Conservation (phyloP, 208 protist genomes). For the Leishmania major region DNA sequence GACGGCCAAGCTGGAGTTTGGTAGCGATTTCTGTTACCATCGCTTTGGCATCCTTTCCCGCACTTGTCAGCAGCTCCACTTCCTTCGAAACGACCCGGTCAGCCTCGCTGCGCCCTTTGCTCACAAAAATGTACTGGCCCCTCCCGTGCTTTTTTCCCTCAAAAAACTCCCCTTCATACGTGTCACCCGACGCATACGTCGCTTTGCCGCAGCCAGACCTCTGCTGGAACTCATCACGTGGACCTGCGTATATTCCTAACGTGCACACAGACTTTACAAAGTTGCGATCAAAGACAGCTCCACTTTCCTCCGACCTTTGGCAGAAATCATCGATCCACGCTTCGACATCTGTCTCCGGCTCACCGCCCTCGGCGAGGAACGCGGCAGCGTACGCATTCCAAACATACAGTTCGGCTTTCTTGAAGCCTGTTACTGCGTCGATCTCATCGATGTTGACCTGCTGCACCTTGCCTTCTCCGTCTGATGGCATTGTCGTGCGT, state of each 20-base stretch:
- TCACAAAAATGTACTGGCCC: conserved; percentile 79
- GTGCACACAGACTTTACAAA: conserved; percentile 80
- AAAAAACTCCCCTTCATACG: conserved; percentile 91
- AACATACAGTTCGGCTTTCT: conserved; percentile 73
- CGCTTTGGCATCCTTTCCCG: conserved; percentile 29
- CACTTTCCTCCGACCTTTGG: conserved; percentile 65
- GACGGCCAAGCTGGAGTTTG: conserved; percentile 59
- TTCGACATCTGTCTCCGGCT: conserved; percentile 75
- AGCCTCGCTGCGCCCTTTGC: conserved; percentile 69
- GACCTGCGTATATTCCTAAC: conserved; percentile 88
- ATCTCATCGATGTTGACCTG: conserved; percentile 78
- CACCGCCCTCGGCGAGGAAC: conserved; percentile 61
- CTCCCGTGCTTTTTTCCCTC: conserved; percentile 89
- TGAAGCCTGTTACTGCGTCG: conserved; percentile 84
- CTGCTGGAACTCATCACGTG: conserved; percentile 90
- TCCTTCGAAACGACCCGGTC: conserved; percentile 79
- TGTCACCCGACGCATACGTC: conserved; percentile 83
- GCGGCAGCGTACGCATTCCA: conserved; percentile 76
- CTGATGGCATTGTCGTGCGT: conserved; percentile 10
- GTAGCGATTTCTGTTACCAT: conserved; percentile 37
- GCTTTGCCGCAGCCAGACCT: conserved; percentile 85
- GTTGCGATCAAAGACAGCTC: conserved; percentile 59
- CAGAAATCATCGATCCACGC: conserved; percentile 81
- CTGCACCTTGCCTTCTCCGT: conserved; percentile 11
- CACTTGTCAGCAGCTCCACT: conserved; percentile 48